Evolutionary conservation across 2,329 filamentous ascomycete genomes (phyloP).

Genomic region (Botrytis paeoniae): DNA sequence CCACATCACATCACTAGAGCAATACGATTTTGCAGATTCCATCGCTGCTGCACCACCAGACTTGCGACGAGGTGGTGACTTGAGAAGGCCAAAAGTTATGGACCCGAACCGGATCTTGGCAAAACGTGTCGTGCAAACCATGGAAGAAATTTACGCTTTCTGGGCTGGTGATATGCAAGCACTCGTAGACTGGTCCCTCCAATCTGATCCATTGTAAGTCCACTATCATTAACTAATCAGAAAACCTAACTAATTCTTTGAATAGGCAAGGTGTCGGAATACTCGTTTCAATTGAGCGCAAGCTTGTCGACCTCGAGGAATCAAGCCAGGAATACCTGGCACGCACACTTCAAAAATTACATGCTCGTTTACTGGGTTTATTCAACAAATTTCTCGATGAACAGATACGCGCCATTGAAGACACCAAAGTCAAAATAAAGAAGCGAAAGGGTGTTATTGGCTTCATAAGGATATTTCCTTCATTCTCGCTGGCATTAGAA

Average conservation of each 20-base stretch:
- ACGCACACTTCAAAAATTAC: slow-evolving; percentile 73
- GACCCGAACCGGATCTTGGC: slow-evolving; percentile 86
- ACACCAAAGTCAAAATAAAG: slow-evolving; percentile 98
- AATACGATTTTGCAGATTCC: slow-evolving; percentile 77
- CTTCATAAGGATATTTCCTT: slow-evolving; percentile 90
- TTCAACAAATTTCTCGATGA: slow-evolving; percentile 92
- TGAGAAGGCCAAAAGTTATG: slow-evolving; percentile 72
- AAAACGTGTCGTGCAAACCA: slow-evolving; percentile 77
- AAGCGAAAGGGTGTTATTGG: slow-evolving; percentile 95
- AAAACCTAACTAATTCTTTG: slow-evolving; percentile 24
- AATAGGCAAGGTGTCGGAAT: slow-evolving; percentile 83
- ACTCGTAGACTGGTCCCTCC: slow-evolving; percentile 79
- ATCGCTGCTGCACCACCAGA: slow-evolving; percentile 65
- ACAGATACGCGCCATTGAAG: slow-evolving; percentile 92
- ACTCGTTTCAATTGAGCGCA: slow-evolving; percentile 75
- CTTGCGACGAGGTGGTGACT: slow-evolving; percentile 67
- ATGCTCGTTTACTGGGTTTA: slow-evolving; percentile 67
- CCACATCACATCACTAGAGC: slow-evolving; percentile 83
- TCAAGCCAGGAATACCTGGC: slow-evolving; percentile 92
- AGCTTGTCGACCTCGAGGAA: slow-evolving; percentile 75
- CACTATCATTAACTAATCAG: neutral
- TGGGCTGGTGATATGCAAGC: slow-evolving; percentile 74
- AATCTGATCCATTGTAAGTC: slow-evolving; percentile 75
- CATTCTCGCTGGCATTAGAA: slow-evolving; percentile 79
- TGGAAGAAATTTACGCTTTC: slow-evolving; percentile 86